Base-by-base conservation (phyloP, 2,329 filamentous ascomycete genomes). In the Xylaria sp. region DNA sequence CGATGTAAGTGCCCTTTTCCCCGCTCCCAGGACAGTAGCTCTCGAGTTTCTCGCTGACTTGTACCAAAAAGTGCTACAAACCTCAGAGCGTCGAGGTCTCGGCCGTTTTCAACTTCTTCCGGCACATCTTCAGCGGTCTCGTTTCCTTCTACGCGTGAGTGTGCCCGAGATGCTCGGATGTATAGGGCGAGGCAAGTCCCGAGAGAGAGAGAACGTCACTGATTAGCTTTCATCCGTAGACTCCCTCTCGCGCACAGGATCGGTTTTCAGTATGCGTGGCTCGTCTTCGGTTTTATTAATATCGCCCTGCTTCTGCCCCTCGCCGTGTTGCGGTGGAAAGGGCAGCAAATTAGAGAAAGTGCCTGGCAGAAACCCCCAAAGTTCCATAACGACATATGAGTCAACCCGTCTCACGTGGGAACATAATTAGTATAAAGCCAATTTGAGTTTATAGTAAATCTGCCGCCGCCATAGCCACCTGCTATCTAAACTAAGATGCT, bases 141-240 rank as follows among this genome's bases (percentile, higher is more conserved):
- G 33, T 52, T 40, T 52, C 48, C 21, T 52, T 52, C 35, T 52
- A 52, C 33, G 48, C 48, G 48, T 52, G 40, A 38, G 48, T 52
- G 21, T 52, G 9, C 47, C 31, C 19, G 4, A 37, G 47, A 37
- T 49, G 7, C 47, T 21, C 31, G n/a, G 29, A 49, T 23, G 29
- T 37, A 7, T 4, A 25, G 47, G 29, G 29, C 8, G 4, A n/a
- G 29, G 9, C 29, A 25, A 37, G 31, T 4, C 19, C 17, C 17
- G 17, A 46, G 29, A 6, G 3, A 29, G 48, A n/a, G 15, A 40
- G 21, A 40, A 27, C 48, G 6, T 27, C 15, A 27, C 48, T 52
- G 10, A 40, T 19, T 13, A 38, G 21, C 13, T 38, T 52, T 17
- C 15, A 38, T 38, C 19, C 15, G 21, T 19, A 52, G 48, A 5